Evolutionary conservation across 208 protist genomes (phyloP).

Genomic region (Blechomonas ayalai): DNA sequence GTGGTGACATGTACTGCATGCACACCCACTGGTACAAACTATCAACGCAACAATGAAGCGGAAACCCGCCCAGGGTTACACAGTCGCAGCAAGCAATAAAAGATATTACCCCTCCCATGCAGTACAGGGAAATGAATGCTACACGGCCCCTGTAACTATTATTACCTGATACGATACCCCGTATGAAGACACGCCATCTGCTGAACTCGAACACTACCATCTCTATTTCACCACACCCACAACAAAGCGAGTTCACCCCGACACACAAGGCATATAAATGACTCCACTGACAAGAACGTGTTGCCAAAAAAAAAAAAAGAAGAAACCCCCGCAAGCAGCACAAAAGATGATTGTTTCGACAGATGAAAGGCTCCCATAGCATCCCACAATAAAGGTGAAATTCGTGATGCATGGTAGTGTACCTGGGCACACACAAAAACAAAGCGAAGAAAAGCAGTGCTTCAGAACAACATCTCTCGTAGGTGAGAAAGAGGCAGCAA

Average conservation of each 20-base stretch:
- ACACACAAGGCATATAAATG: slow-evolving; percentile 1
- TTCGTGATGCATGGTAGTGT: not conserved
- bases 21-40: no score
- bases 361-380: not conserved
- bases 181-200: not conserved
- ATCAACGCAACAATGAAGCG: no score
- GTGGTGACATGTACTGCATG: no score
- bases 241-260: no score
- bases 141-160: not conserved
- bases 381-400: no score
- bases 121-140: not conserved
- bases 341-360: not conserved
- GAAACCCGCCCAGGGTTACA: not conserved
- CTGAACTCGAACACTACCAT: not conserved
- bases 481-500: not conserved
- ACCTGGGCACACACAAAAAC: not conserved
- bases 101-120: not conserved
- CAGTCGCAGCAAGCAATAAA: slow-evolving; percentile 5
- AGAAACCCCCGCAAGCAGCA: not conserved
- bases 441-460: not conserved
- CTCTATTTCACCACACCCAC: no score
- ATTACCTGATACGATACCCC: not conserved
- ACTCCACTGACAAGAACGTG: slow-evolving; percentile 1
- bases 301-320: slow-evolving; percentile 9
- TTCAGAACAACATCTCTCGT: not conserved